phyloP scores from a whole-genome alignment of 2,329 filamentous ascomycete genomes.

The Sporothrix schenckii region DNA sequence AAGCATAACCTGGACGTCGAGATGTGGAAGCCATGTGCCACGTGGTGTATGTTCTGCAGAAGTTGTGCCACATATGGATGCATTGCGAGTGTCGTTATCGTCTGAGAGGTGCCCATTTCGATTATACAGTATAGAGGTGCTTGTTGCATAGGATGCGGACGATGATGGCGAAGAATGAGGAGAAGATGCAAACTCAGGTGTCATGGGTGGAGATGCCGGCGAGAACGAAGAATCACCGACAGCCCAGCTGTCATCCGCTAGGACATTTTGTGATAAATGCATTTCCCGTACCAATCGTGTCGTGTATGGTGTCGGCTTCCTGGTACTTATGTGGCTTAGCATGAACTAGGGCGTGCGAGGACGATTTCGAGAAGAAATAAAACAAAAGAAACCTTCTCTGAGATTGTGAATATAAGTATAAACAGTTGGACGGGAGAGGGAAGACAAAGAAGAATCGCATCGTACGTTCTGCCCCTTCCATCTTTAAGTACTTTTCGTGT shows the following conservation, averaged over 20 bases:
- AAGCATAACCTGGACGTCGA: neutral
- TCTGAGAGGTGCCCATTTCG: neutral
- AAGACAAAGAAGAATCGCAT: neutral
- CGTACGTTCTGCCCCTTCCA: too few species aligned
- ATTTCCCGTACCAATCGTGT: neutral
- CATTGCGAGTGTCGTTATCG: neutral
- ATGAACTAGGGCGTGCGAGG: neutral
- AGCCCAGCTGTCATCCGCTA: conserved; percentile 8
- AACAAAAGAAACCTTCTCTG: neutral
- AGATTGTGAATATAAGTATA: neutral
- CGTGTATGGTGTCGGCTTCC: neutral
- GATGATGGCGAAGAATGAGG: neutral
- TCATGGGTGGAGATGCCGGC: neutral
- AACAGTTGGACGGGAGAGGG: neutral
- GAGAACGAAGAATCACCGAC: neutral
- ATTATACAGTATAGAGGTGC: neutral
- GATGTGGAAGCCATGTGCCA: conserved; percentile 15
- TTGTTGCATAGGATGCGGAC: neutral
- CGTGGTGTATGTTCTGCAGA: neutral
- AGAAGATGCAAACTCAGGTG: neutral
- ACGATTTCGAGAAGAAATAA: neutral
- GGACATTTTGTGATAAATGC: neutral
- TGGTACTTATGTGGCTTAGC: neutral
- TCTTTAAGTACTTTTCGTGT: neutral
- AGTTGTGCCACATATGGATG: neutral